Evolutionary conservation across 1,139 yeast genomes (phyloP).

Genomic region (Blastobotrys capitulatus): DNA sequence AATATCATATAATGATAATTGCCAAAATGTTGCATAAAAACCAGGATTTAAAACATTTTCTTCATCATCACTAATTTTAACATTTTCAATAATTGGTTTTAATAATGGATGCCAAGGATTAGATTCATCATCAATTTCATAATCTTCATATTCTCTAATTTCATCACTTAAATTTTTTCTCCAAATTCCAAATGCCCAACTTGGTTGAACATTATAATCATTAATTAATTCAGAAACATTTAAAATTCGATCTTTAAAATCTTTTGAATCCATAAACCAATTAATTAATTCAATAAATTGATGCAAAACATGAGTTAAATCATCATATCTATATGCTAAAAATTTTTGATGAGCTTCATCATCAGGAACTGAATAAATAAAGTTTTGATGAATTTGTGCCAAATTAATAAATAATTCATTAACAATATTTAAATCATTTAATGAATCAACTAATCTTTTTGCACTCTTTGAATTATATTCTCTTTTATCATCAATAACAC

Average conservation of each 20-base stretch:
- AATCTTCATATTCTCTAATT: conserved; percentile 24
- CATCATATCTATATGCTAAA: conserved; percentile 67
- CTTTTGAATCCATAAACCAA: conserved; percentile 41
- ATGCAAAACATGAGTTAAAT: conserved; percentile 57
- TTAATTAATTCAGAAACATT: conserved; percentile 44
- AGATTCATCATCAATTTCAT: neutral
- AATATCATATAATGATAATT: conserved; percentile 66
- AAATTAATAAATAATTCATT: conserved; percentile 64
- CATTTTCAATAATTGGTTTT: conserved; percentile 21
- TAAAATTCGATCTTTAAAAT: conserved; percentile 39
- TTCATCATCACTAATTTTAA: conserved; percentile 28
- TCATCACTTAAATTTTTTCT: conserved; percentile 42
- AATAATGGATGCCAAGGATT: conserved; percentile 27
- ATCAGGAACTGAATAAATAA: conserved; percentile 38
- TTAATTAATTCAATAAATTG: conserved; percentile 56
- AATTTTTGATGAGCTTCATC: conserved; percentile 58
- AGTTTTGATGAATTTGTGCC: conserved; percentile 40
- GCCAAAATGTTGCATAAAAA: conserved; percentile 68
- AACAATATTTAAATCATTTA: conserved; percentile 44
- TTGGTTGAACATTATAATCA: conserved; percentile 49
- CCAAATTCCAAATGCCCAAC: conserved; percentile 81
- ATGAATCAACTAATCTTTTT: conserved; percentile 43
- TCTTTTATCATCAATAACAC: conserved; percentile 54
- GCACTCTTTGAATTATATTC: conserved; percentile 42
- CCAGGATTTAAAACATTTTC: conserved; percentile 40